Evolutionary conservation across 306 rosid genomes (phyloP), one percentile per base, ranked within the genome.

Genomic region (Castanea sativa): DNA sequence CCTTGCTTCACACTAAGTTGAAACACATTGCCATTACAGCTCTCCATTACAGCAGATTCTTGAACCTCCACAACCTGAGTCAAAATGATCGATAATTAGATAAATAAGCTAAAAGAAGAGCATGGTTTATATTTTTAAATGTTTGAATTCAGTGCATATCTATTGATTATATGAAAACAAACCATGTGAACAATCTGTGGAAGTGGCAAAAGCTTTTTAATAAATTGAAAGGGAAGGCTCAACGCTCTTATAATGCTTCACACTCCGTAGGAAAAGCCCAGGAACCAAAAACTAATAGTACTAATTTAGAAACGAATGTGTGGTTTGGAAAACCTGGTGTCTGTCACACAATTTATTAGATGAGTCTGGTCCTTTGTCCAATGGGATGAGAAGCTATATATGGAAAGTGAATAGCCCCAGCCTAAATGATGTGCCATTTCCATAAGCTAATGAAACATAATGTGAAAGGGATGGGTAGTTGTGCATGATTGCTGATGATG

Each of bases 1-100:
- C 81, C 81, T 45, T 86, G 83, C 78, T 85, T 80, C 5, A 94
- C 97, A 27, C 52, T 38, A 8, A 89, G 88, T 51, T 86, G 77
- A 74, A 65, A 78, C 59, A 75, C 74, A 23, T 76, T 68, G 41
- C 74, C 78, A 53, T 82, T 69, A 12, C 58, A 6, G 33, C 38
- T 76, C 79, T 79, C 97, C 97, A 92, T 91, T 76, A 49, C 71
- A 60, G 72, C 59, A 53, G 27, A 18, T 52, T 73, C 74, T 59
- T 71, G 21, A 41, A 77, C 11, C 79, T 83, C 74, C 73, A 68
- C 73, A 63, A 78, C 74, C 82, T 77, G 74, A 38, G 45, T 53
- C 49, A 78, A 29, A 55, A 76, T 30, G 60, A 29, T 52, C 6
- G 69, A 63, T 29, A 4, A 63, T 9, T 29, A 63, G 43, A 15